Evolutionary conservation across 345 rosid genomes (phyloP).

Genomic region (Excoecaria agallocha): DNA sequence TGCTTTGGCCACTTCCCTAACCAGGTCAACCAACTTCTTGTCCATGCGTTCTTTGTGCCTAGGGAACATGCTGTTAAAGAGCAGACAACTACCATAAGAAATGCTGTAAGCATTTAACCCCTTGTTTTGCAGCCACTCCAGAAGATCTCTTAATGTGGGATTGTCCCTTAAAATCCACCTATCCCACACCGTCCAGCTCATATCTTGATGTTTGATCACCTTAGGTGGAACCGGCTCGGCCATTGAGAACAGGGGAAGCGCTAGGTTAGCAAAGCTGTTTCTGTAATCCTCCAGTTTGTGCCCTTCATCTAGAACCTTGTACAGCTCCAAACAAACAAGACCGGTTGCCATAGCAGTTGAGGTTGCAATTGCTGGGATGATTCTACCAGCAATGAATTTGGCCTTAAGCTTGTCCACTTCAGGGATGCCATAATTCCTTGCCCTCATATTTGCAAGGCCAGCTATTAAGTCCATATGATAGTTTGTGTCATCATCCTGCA

Average conservation of each 20-base stretch:
- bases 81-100: conserved; percentile 81
- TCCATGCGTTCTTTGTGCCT: conserved; percentile 80
- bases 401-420: conserved; percentile 98
- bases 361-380: conserved; percentile 96
- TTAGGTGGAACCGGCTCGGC: conserved; percentile 98
- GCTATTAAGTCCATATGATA: conserved; percentile 98
- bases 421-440: conserved; percentile 91
- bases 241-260: conserved; percentile 85
- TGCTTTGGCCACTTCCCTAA: conserved; percentile 73
- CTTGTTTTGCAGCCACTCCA: conserved; percentile 73
- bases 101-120: conserved; percentile 88
- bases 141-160: conserved; percentile 69
- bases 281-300: conserved; percentile 89
- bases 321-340: conserved; percentile 88
- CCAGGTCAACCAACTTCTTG: conserved; percentile 73
- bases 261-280: conserved; percentile 94
- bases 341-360: conserved; percentile 98
- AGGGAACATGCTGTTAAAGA: conserved; percentile 88
- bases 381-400: conserved; percentile 96
- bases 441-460: conserved; percentile 99
- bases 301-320: conserved; percentile 74
- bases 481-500: conserved; percentile 93
- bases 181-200: conserved; percentile 99
- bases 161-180: conserved; percentile 72
- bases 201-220: conserved; percentile 72